Base-by-base conservation (phyloP, 352 stramenopile genomes). In the Globisporangium cylindrosporum region DNA sequence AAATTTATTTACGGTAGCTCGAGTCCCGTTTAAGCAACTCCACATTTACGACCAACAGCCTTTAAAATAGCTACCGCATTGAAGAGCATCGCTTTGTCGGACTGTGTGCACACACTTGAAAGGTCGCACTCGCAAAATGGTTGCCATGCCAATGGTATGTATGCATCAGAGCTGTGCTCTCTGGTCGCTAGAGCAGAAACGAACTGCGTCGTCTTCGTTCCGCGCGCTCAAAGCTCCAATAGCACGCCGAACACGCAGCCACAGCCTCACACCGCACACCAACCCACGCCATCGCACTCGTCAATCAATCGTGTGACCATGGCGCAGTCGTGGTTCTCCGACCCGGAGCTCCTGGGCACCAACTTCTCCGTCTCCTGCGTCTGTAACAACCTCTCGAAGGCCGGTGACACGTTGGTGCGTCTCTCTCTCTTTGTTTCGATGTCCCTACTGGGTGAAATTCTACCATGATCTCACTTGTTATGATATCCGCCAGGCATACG, bases 311-410 rank as follows among this genome's bases (percentile, higher is more conserved):
- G 9, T 22, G 53, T n/a, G 34, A 56, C 25, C 9, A 82, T 81
- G 74, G 67, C 74, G 43, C 73, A 73, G 22, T 86, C 78, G 22
- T 85, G 76, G 78, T 85, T 82, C 60, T 66, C 70, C 22, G 74
- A 85, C 43, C 73, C 78, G 10, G 77, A 85, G 69, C 72, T 82
- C 25, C 77, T 80, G 60, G 59, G 70, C 20, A 88, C 78, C 51
- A 62, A 65, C 62, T 71, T 73, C 59, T 87, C 76, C 24, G 73
- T 73, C 55, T 89, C 76, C 22, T 83, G 84, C 43, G 65, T 90
- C 41, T 86, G 76, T 68, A 82, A 80, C 69, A 84, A 87, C 62
- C 68, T 90, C 41, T 86, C 78, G 24, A 81, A 79, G 46, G 70
- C 80, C 54, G 74, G 69, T 60, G 75, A 87, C 54, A 70, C 70